Conservation (phyloP, 768 basidiomycete genomes). For the Boletus eberwhitei region DNA sequence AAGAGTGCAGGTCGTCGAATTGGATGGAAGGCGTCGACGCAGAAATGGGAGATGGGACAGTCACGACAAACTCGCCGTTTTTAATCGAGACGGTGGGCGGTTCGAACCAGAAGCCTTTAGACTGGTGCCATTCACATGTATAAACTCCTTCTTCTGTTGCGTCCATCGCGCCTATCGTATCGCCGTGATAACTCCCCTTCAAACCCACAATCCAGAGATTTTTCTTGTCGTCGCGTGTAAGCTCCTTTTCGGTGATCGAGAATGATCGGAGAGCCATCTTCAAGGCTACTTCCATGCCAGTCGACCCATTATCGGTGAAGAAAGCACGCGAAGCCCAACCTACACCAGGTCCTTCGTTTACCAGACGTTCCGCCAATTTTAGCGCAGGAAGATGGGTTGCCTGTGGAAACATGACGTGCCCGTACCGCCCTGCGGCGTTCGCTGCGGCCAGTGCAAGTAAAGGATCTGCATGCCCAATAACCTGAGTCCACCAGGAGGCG, state of each 20-base stretch:
- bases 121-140: constrained; percentile 93
- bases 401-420: constrained; percentile 95
- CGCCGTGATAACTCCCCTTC: constrained; percentile 94
- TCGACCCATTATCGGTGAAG: constrained; percentile 93
- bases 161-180: constrained; percentile 97
- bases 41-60: constrained; percentile 50
- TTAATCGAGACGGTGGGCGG: constrained; percentile 75
- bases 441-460: constrained; percentile 83
- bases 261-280: constrained; percentile 92
- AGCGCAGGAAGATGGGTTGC: constrained; percentile 86
- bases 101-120: constrained; percentile 92
- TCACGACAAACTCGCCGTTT: constrained; percentile 52
- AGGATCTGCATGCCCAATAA: constrained; percentile 78
- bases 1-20: constrained; percentile 45
- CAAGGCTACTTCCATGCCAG: constrained; percentile 94
- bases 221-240: constrained; percentile 40
- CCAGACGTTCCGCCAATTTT: constrained; percentile 72
- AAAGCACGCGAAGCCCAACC: constrained; percentile 92
- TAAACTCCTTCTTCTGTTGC: constrained; percentile 90
- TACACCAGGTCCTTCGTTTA: constrained; percentile 72
- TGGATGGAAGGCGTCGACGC: constrained; percentile 22
- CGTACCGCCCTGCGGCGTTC: constrained; percentile 86
- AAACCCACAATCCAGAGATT: constrained; percentile 78
- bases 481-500: constrained; percentile 98
- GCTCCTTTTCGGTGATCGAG: constrained; percentile 34